Conservation (phyloP, 495 filamentous ascomycete species). For the Achaetomiella virescens region DNA sequence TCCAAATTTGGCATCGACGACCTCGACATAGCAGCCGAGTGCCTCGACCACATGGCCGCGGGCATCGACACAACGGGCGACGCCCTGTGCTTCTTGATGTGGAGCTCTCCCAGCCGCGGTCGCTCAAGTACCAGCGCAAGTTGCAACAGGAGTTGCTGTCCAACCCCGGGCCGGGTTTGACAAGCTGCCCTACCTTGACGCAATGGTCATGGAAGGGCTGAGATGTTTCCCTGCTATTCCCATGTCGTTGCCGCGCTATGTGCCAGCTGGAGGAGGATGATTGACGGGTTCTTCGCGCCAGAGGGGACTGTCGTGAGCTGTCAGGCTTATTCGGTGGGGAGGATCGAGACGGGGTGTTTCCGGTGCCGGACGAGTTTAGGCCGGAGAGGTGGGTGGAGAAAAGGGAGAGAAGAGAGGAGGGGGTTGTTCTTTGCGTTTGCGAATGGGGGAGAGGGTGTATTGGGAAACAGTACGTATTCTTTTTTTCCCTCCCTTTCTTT, state of each 20-base stretch:
- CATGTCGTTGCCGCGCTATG: constrained; percentile 59
- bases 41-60: constrained; percentile 50
- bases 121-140: constrained; percentile 36
- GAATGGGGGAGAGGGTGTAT: constrained; percentile 52
- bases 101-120: constrained; percentile 54
- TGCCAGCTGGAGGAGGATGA: constrained; percentile 46
- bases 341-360: constrained; percentile 49
- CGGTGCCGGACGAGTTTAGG: constrained; percentile 48
- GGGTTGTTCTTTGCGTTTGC: constrained; percentile 48
- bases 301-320: constrained; percentile 46
- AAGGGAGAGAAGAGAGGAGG: constrained; percentile 43
- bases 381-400: constrained; percentile 61
- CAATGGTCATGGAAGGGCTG: constrained; percentile 54
- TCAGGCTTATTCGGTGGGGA: constrained; percentile 50
- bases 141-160: constrained; percentile 45
- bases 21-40: constrained; percentile 42
- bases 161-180: constrained; percentile 38
- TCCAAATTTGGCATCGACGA: constrained; percentile 27
- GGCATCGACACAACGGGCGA: constrained; percentile 66
- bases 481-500: background rate
- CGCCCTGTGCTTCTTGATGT: constrained; percentile 59
- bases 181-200: constrained; percentile 53
- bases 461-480: constrained; percentile 49
- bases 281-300: constrained; percentile 45
- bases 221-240: constrained; percentile 59